phyloP scores from a whole-genome alignment of 768 basidiomycete species.

The Pleurotus giganteus region DNA sequence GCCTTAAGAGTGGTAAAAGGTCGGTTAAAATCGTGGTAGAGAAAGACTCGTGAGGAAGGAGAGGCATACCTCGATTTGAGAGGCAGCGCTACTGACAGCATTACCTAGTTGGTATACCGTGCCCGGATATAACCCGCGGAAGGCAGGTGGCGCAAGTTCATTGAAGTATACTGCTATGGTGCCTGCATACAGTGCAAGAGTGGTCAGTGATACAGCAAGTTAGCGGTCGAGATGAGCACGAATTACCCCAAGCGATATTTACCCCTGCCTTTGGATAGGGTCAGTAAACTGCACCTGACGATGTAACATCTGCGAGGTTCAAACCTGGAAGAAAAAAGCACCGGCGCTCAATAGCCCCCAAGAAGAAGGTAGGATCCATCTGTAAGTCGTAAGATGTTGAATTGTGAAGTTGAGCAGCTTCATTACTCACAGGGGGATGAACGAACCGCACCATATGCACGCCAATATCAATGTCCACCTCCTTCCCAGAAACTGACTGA shows the following conservation, averaged over 20 bases:
- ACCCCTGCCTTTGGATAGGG: constrained; percentile 49
- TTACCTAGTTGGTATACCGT: constrained; percentile 65
- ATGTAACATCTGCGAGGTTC: background rate
- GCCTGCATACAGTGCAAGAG: background rate
- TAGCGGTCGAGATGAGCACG: background rate
- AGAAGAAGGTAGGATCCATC: constrained; percentile 60
- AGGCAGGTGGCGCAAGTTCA: constrained; percentile 66
- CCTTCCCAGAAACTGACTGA: constrained; percentile 59
- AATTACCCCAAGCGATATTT: constrained; percentile 68
- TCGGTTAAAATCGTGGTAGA: background rate
- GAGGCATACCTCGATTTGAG: constrained; percentile 14
- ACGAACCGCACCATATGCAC: constrained; percentile 13
- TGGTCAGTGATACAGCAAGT: background rate
- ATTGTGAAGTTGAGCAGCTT: background rate
- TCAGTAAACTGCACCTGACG: background rate
- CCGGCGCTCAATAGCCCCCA: constrained; percentile 58
- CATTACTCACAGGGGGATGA: constrained; percentile 13
- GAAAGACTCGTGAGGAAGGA: background rate
- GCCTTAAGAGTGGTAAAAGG: constrained; percentile 1
- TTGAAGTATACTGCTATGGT: constrained; percentile 52
- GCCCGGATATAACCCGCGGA: constrained; percentile 65
- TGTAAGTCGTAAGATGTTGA: constrained; percentile 3
- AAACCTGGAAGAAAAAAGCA: constrained; percentile 51
- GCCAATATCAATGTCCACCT: constrained; percentile 46
- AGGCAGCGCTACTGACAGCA: constrained; percentile 21